phyloP scores from a whole-genome alignment of 75 land plant species.

The Selaginella tamariscina region DNA sequence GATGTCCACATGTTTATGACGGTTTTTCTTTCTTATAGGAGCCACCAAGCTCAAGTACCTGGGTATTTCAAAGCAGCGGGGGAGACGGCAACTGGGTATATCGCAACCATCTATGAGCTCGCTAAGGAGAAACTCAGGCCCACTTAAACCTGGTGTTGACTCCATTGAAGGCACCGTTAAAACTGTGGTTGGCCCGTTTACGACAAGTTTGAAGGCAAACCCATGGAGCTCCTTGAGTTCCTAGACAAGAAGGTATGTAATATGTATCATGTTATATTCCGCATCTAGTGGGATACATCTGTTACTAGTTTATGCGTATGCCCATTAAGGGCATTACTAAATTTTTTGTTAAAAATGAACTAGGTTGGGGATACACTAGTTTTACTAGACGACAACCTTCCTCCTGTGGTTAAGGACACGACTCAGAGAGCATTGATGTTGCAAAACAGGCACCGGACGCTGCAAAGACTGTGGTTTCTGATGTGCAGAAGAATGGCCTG shows the following conservation, averaged over 20 bases:
- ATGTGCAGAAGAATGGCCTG: conserved; percentile 50
- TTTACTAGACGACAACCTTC: conserved; percentile 39
- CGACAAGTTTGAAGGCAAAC: conserved; percentile 48
- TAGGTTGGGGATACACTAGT: conserved; percentile 61
- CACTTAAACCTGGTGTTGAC: conserved; percentile 62
- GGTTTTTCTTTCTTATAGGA: too few species aligned
- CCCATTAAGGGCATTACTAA: too few species aligned
- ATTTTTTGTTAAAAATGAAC: too few species aligned
- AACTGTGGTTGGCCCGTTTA: conserved; percentile 69
- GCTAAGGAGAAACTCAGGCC: conserved; percentile 86
- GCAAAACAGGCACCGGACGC: conserved; percentile 56
- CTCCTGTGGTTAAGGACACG: conserved; percentile 42
- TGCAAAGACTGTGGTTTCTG: conserved; percentile 45
- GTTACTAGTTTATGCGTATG: too few species aligned
- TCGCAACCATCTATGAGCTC: conserved; percentile 41
- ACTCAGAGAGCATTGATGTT: conserved; percentile 39
- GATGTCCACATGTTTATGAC: too few species aligned
- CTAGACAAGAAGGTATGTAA: conserved; percentile 59
- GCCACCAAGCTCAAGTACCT: conserved; percentile 53
- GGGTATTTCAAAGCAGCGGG: conserved; percentile 50
- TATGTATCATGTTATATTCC: too few species aligned
- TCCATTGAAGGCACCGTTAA: conserved; percentile 70
- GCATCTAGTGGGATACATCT: too few species aligned
- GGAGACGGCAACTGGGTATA: conserved; percentile 31
- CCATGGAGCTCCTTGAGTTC: conserved; percentile 51